A percentile compares a stretch with the other conserved stretches of the same genome.
Conservation (phyloP, 2,329 filamentous ascomycete species). For the Harringtonia lauricola region DNA sequence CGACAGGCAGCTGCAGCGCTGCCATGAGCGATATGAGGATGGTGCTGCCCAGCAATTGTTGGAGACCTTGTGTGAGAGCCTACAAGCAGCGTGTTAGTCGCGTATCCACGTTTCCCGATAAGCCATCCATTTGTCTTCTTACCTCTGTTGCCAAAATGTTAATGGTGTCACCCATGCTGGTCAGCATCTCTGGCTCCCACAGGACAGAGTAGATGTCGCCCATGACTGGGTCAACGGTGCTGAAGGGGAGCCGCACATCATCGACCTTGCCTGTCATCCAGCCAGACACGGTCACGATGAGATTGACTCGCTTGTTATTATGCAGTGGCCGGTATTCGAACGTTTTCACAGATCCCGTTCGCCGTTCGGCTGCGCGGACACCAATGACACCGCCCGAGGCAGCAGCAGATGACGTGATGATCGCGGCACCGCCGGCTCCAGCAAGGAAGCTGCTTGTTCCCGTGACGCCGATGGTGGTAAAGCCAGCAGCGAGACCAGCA, state of each 20-base stretch:
- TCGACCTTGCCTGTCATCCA: slow-evolving; percentile 99
- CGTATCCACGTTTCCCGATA: neutral
- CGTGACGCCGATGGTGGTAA: slow-evolving; percentile 86
- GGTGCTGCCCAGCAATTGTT: slow-evolving; percentile 87
- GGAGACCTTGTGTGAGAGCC: slow-evolving; percentile 90
- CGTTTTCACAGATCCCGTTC: slow-evolving; percentile 86
- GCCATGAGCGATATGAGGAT: slow-evolving; percentile 86
- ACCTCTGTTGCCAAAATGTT: slow-evolving; percentile 97
- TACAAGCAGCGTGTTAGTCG: slow-evolving; percentile 19
- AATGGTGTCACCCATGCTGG: slow-evolving; percentile 96
- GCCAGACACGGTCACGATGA: slow-evolving; percentile 88
- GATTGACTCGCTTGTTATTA: slow-evolving; percentile 94
- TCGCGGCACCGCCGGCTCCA: slow-evolving; percentile 81
- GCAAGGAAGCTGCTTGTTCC: slow-evolving; percentile 84
- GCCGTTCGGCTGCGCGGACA: slow-evolving; percentile 69
- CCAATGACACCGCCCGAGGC: slow-evolving; percentile 82
- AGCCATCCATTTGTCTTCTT: slow-evolving; percentile 22
- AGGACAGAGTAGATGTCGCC: slow-evolving; percentile 93
- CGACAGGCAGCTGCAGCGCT: slow-evolving; percentile 80
- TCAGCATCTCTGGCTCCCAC: slow-evolving; percentile 97
- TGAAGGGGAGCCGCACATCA: slow-evolving; percentile 89
- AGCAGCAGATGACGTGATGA: slow-evolving; percentile 85
- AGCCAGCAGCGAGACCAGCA: slow-evolving; percentile 83
- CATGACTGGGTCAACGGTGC: slow-evolving; percentile 95
- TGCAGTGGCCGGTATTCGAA: slow-evolving; percentile 95